Percentiles rank a stretch among this genome's conserved stretches.
Conservation (phyloP, 2,329 filamentous ascomycete species). For the Didymella lethalis region DNA sequence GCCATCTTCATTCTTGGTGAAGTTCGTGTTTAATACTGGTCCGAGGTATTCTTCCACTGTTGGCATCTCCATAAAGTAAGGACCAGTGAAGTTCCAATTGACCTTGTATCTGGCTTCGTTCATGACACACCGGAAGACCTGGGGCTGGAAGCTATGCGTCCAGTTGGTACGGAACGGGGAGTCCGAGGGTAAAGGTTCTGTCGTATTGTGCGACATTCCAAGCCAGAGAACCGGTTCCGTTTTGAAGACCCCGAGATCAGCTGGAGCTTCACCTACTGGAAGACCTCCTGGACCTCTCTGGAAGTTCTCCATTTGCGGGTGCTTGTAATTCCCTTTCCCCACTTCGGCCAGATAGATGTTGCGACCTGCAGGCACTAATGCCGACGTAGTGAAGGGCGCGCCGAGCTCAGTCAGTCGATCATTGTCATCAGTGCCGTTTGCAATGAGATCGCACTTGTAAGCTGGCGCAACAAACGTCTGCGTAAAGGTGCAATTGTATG, state of each 20-base stretch:
- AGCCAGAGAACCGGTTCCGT: slow-evolving; percentile 49
- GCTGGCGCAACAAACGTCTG: slow-evolving; percentile 43
- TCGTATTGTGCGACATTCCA: slow-evolving; percentile 44
- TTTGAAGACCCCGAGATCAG: slow-evolving; percentile 42
- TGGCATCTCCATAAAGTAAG: slow-evolving; percentile 35
- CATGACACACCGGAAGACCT: slow-evolving; percentile 45
- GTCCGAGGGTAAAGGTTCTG: slow-evolving; percentile 25
- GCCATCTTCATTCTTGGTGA: slow-evolving; percentile 45
- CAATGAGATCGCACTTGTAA: slow-evolving; percentile 45
- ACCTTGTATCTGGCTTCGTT: slow-evolving; percentile 48
- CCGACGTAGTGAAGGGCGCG: slow-evolving; percentile 45
- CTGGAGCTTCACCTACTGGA: slow-evolving; percentile 29
- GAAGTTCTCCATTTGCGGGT: slow-evolving; percentile 34
- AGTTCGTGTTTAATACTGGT: slow-evolving; percentile 44
- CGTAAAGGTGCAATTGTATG: slow-evolving; percentile 47
- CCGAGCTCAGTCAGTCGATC: slow-evolving; percentile 31
- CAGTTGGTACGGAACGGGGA: slow-evolving; percentile 37
- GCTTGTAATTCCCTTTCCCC: slow-evolving; percentile 39
- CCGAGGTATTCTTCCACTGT: slow-evolving; percentile 31
- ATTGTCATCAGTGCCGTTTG: slow-evolving; percentile 31
- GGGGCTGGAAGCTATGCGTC: slow-evolving; percentile 41
- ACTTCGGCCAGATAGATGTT: slow-evolving; percentile 44
- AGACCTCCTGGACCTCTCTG: slow-evolving; percentile 43
- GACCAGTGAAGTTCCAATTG: slow-evolving; percentile 42
- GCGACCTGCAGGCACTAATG: slow-evolving; percentile 41